These are phyloP conservation scores for Mortierella sp. DNA, from an alignment of 371 early-diverging fungal species.

Conservation along the genomic window DNA sequence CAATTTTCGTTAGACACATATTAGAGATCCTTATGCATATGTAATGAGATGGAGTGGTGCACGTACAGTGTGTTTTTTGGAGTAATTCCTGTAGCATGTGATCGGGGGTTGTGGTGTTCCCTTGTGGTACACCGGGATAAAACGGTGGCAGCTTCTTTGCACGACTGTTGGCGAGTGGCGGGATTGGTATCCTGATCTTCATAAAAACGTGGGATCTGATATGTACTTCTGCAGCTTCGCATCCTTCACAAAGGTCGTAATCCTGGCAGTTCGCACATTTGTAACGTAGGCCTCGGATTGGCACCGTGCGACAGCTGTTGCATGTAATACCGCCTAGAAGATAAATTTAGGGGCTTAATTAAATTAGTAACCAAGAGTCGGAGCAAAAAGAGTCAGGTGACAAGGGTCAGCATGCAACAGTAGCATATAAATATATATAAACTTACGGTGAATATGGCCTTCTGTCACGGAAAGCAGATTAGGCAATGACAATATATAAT, in stretches of 20 bases:
- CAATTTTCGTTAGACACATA: not conserved
- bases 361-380: not conserved
- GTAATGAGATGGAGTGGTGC: not conserved
- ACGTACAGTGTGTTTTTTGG: conserved; percentile 76
- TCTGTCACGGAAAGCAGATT: conserved; percentile 61
- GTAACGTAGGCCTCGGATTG: conserved; percentile 92
- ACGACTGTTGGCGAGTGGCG: conserved; percentile 93
- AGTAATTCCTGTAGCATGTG: conserved; percentile 64
- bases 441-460: conserved; percentile 83
- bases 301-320: conserved; percentile 88
- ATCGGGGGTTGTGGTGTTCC: conserved; percentile 30
- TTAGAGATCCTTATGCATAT: not conserved
- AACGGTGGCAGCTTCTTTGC: conserved; percentile 83
- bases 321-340: conserved; percentile 89
- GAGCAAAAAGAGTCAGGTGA: not conserved
- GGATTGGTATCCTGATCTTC: conserved; percentile 93
- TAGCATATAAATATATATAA: not conserved
- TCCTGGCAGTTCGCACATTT: conserved; percentile 95
- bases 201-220: conserved; percentile 86
- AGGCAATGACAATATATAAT: not conserved
- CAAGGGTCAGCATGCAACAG: not conserved
- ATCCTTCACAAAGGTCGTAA: conserved; percentile 94
- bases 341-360: conserved; percentile 3
- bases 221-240: conserved; percentile 88
- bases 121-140: conserved; percentile 77